These are phyloP conservation scores for Sporothrix dimorphospora DNA, from an alignment of 2,329 filamentous ascomycete species.

Conservation along the genomic window DNA sequence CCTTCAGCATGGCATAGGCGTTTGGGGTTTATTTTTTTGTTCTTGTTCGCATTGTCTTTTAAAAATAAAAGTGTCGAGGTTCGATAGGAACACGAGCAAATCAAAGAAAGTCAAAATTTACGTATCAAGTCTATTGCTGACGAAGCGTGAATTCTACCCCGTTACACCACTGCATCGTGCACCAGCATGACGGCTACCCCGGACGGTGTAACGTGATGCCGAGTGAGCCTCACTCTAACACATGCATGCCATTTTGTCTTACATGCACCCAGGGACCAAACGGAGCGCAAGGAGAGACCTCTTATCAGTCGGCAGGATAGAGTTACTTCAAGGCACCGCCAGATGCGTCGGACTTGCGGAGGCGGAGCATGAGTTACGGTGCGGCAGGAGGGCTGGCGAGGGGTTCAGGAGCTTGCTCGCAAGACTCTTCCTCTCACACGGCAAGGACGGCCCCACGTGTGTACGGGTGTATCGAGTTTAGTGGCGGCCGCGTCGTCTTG, in stretches of 20 bases:
- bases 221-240: neutral
- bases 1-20: slow-evolving; percentile 19
- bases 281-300: neutral
- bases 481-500: neutral
- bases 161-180: neutral
- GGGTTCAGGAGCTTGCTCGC: neutral
- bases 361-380: neutral
- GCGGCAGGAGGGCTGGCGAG: neutral
- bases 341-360: neutral
- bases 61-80: neutral
- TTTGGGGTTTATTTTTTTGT: neutral
- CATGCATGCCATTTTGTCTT: neutral
- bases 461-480: neutral
- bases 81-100: slow-evolving; percentile 4
- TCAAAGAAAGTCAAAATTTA: neutral
- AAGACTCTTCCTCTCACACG: neutral
- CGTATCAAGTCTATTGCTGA: neutral
- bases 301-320: neutral
- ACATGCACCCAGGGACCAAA: neutral
- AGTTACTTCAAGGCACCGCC: neutral
- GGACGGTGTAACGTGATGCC: neutral
- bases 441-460: slow-evolving; percentile 20
- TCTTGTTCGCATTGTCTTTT: neutral
- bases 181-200: neutral
- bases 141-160: neutral